phyloP scores from a whole-genome alignment of 2,329 filamentous ascomycete species.

The Fusarium stilboides region DNA sequence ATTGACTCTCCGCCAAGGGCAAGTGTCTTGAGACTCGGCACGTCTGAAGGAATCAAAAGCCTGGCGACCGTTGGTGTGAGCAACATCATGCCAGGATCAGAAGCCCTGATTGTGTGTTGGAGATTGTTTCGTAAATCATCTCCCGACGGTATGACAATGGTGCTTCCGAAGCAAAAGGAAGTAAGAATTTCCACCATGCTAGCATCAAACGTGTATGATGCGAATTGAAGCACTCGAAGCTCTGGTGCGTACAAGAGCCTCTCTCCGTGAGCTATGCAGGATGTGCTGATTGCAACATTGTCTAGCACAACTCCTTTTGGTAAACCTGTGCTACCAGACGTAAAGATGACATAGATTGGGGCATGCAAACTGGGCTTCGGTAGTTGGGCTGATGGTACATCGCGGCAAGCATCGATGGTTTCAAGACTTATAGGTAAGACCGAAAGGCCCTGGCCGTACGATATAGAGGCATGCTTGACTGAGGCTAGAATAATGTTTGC shows the following conservation, averaged over 20 bases:
- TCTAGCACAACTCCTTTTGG: neutral
- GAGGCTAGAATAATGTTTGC: neutral
- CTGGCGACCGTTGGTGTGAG: neutral
- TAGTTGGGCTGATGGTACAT: neutral
- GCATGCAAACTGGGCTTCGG: neutral
- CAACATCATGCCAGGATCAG: neutral
- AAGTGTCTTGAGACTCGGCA: neutral
- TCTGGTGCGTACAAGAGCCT: neutral
- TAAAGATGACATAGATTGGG: slow-evolving; percentile 63
- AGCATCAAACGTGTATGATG: neutral
- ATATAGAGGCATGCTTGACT: neutral
- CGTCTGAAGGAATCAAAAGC: neutral
- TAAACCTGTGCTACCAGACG: slow-evolving; percentile 68
- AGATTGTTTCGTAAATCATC: neutral
- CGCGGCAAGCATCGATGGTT: neutral
- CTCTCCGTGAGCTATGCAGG: neutral
- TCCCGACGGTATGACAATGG: neutral
- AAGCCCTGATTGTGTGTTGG: neutral
- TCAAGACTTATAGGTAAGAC: neutral
- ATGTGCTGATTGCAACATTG: neutral
- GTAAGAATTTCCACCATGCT: neutral
- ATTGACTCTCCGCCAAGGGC: neutral
- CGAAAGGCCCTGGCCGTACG: neutral
- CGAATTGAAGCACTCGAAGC: neutral
- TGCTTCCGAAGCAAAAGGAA: neutral